Conservation (phyloP, 2,329 filamentous ascomycete genomes). For the Venturiaceae sp. region DNA sequence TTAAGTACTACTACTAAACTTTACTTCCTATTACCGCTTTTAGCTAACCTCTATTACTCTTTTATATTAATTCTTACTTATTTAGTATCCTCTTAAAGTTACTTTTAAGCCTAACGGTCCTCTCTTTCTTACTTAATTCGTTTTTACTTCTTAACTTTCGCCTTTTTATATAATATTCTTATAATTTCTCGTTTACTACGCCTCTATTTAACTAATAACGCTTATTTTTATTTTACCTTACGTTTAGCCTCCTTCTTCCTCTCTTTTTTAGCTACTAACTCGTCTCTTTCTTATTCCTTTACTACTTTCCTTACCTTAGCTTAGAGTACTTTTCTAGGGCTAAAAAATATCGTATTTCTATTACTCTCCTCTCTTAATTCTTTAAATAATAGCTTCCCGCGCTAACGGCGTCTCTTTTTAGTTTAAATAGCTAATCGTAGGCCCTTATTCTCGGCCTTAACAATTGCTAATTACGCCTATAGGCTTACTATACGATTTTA, state of each 20-base stretch:
- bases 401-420: not conserved
- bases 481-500: not conserved
- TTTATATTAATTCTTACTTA: no score
- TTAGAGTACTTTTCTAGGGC: not conserved
- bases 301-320: not conserved
- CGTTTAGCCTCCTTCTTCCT: not conserved
- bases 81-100: not conserved
- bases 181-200: not conserved
- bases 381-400: not conserved
- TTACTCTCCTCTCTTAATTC: not conserved
- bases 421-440: not conserved
- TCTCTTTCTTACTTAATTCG: not conserved
- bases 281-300: not conserved
- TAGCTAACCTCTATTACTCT: not conserved
- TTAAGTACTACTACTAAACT: not conserved
- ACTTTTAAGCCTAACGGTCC: not conserved
- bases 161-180: not conserved
- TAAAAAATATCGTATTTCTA: not conserved
- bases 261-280: not conserved
- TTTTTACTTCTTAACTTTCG: not conserved
- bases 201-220: not conserved
- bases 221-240: not conserved
- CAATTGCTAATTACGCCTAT: not conserved
- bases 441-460: not conserved
- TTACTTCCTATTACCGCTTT: not conserved